phyloP scores from a whole-genome alignment of 2,329 filamentous ascomycete species.

The Catunica adiposa region DNA sequence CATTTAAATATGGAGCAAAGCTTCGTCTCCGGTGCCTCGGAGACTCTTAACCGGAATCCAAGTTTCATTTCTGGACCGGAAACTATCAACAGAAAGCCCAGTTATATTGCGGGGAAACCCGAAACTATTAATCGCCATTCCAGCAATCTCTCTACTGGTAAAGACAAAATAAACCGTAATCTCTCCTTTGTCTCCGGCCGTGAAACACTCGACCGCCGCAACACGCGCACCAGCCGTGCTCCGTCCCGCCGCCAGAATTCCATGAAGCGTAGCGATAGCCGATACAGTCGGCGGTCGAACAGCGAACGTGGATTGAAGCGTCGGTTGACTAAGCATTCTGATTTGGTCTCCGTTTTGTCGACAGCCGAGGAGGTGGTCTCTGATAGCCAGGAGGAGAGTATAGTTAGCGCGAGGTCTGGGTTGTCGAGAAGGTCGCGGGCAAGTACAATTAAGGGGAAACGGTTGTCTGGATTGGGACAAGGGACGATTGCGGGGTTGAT shows the following conservation, averaged over 20 bases:
- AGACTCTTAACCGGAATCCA: background rate
- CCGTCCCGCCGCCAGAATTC: background rate
- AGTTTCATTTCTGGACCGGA: background rate
- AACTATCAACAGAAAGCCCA: constrained; percentile 5
- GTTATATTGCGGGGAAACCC: background rate
- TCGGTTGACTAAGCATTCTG: constrained; percentile 76
- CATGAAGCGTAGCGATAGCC: constrained; percentile 4
- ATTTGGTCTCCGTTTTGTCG: constrained; percentile 84
- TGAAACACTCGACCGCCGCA: background rate
- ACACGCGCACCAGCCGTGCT: constrained; percentile 3
- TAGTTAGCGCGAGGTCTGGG: constrained; percentile 18
- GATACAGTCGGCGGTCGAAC: constrained; percentile 10
- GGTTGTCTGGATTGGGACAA: constrained; percentile 1
- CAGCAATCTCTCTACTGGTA: constrained; percentile 1
- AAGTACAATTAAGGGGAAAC: constrained; percentile 3
- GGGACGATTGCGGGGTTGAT: constrained; percentile 60
- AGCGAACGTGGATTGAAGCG: constrained; percentile 39
- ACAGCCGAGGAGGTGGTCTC: constrained; percentile 42
- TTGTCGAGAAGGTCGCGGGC: constrained; percentile 7
- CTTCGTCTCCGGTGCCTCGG: background rate
- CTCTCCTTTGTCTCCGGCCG: constrained; percentile 4
- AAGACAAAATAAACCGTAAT: constrained; percentile 9
- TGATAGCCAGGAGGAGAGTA: constrained; percentile 32
- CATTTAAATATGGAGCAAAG: background rate
- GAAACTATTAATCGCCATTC: constrained; percentile 5